phyloP scores from a whole-genome alignment of 116 monocot species.

The Trichopus zeylanicus region DNA sequence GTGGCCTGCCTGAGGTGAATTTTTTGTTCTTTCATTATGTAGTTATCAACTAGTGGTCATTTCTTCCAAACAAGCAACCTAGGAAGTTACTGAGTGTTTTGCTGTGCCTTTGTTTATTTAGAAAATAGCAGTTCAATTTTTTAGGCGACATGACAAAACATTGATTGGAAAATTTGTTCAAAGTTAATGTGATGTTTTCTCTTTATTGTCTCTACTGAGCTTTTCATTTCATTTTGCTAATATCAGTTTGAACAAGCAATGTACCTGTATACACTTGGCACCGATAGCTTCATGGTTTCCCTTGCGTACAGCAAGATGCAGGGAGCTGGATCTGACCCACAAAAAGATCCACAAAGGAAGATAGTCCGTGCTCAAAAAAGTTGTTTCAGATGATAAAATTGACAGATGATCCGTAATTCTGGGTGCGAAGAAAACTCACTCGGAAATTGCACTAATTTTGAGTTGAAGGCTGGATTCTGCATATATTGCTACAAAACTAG shows the following conservation, averaged over 20 bases:
- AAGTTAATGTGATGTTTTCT: background rate
- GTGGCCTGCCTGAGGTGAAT: conserved; percentile 67
- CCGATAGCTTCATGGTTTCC: conserved; percentile 56
- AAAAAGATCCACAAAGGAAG: conserved; percentile 46
- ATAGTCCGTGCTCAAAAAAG: conserved; percentile 58
- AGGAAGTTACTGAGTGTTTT: too few species aligned
- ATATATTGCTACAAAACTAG: too few species aligned
- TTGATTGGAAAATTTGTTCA: background rate
- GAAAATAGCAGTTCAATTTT: too few species aligned
- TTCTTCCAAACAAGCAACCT: too few species aligned
- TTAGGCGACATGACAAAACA: background rate
- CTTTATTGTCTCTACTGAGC: background rate
- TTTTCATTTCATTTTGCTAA: background rate
- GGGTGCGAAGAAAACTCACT: too few species aligned
- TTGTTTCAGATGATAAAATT: conserved; percentile 16
- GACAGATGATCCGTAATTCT: background rate
- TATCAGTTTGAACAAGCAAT: conserved; percentile 89
- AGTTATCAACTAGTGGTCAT: background rate
- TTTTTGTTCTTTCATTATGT: background rate
- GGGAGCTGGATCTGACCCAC: background rate
- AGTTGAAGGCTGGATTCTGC: too few species aligned
- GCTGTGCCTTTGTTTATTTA: too few species aligned
- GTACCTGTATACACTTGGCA: conserved; percentile 86
- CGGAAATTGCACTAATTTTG: too few species aligned
- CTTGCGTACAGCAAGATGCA: conserved; percentile 31